These are phyloP conservation scores for Penicillium hordei DNA, from an alignment of 2,329 filamentous ascomycete genomes.

Conservation along the genomic window DNA sequence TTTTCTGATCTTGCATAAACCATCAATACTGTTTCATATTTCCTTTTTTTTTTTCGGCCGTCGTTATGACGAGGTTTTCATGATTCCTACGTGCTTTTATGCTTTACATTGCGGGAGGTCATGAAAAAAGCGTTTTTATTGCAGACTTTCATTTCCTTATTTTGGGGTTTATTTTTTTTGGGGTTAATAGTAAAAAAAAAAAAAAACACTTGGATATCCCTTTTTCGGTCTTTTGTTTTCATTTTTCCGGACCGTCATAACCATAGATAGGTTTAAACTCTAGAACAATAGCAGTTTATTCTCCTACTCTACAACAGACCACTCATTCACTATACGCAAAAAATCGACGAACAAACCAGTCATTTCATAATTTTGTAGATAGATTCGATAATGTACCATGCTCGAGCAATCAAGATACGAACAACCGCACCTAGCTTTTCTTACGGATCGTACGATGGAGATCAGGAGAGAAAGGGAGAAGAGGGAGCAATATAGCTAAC, in stretches of 20 bases:
- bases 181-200: not conserved
- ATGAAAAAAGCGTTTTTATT: constrained; percentile 13
- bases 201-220: constrained; percentile 2
- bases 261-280: not conserved
- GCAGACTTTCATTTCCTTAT: not conserved
- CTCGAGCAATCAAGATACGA: constrained; percentile 2
- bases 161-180: not conserved
- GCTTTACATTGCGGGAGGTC: constrained; percentile 4
- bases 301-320: not conserved
- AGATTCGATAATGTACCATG: constrained; percentile 12
- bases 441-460: too few species aligned
- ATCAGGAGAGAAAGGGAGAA: too few species aligned
- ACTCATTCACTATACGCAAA: not conserved
- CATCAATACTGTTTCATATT: not conserved
- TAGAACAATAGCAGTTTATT: not conserved
- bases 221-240: not conserved
- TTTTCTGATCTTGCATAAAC: too few species aligned
- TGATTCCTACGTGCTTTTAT: not conserved
- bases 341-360: not conserved
- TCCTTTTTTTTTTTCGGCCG: not conserved
- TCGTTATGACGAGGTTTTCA: not conserved
- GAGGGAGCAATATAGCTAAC: too few species aligned
- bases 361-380: not conserved
- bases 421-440: not conserved
- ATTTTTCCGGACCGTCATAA: not conserved